Base-by-base conservation (phyloP, 805 yeast species). In the Lipomyces chichibuensis region DNA sequence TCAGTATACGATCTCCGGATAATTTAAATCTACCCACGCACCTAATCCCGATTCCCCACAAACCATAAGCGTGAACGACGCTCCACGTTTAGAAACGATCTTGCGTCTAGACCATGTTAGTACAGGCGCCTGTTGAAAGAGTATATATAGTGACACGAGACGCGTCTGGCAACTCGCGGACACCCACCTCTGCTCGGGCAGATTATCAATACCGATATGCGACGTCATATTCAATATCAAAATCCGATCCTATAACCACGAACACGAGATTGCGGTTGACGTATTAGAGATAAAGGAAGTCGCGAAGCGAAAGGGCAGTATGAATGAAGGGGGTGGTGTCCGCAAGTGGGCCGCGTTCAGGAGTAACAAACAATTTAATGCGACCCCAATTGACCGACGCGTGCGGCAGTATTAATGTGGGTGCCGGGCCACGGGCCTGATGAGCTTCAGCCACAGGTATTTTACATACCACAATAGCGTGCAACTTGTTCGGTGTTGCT, bases 21-120 rank as follows among this genome's bases (percentile, higher is more conserved):
- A 23, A 11, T 9, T 20, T 14, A 52, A 32, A 14, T 17, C 20
- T 14, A 17, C 49, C 7, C 27, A 63, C 74, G 83, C 85, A 57
- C 96, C 97, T 62, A 90, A 82, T 2, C 97, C 97, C 60, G 89
- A 82, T 77, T 89, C 92, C 37, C 98, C 97, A 59, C 89, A 92
- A 49, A 92, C 86, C 90, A 92, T 86, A 65, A 93, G 74, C 57
- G 96, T 91, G 78, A 91, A 89, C 32, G 87, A 81, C 25, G 91
- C 87, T 20, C 97, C 97, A 8, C 75, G 70, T 67, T 78, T 76
- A 60, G 80, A 78, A 32, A 81, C 81, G 60, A 79, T 78, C 65
- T 77, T 77, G 72, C 77, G 79, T 62, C 80, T 76, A 57, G 55
- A 43, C 2, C 49, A 43, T 59, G 49, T 52, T 55, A 43, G 29